Percentiles rank a stretch among this genome's conserved stretches.
These are phyloP conservation scores for Ascobolus immersus DNA, from an alignment of 495 filamentous ascomycete genomes.

Conservation along the genomic window DNA sequence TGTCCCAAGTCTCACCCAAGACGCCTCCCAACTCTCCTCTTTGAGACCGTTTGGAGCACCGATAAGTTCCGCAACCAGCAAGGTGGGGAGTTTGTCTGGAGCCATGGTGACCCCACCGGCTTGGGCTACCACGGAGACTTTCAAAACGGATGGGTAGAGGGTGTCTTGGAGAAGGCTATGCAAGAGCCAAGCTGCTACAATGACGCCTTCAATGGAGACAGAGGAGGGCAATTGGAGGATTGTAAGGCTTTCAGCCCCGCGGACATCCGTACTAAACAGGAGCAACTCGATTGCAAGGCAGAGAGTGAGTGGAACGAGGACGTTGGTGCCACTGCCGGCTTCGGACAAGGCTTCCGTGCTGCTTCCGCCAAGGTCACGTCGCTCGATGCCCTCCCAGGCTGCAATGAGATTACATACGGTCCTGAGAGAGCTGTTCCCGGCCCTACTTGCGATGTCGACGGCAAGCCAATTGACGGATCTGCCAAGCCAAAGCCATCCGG, in stretches of 20 bases:
- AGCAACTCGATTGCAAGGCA: slow-evolving; percentile 9
- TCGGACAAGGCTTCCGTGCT: no score
- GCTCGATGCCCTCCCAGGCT: slow-evolving; percentile 23
- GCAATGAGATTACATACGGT: slow-evolving; percentile 17
- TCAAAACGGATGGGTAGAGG: slow-evolving; percentile 50
- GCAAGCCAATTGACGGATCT: no score
- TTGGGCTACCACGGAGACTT: slow-evolving; percentile 74
- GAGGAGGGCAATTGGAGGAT: slow-evolving; percentile 9
- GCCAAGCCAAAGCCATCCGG: no score
- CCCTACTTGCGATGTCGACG: no score
- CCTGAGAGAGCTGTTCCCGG: no score
- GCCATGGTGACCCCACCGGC: slow-evolving; percentile 59
- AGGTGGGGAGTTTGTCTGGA: slow-evolving; percentile 55
- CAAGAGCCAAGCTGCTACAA: no score
- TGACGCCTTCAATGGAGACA: no score
- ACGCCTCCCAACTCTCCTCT: slow-evolving; percentile 52
- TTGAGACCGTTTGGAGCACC: slow-evolving; percentile 69
- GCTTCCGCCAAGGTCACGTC: no score
- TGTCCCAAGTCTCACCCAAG: slow-evolving; percentile 48
- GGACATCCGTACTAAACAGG: slow-evolving; percentile 2
- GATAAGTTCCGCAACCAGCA: slow-evolving; percentile 28
- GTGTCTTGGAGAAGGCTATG: slow-evolving; percentile 33
- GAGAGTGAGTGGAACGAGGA: slow-evolving; percentile 16
- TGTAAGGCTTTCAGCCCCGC: slow-evolving; percentile 10
- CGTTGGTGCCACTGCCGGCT: slow-evolving; percentile 17